Evolutionary conservation across 441 rosid species (phyloP).

Genomic region (Sinapis alba): DNA sequence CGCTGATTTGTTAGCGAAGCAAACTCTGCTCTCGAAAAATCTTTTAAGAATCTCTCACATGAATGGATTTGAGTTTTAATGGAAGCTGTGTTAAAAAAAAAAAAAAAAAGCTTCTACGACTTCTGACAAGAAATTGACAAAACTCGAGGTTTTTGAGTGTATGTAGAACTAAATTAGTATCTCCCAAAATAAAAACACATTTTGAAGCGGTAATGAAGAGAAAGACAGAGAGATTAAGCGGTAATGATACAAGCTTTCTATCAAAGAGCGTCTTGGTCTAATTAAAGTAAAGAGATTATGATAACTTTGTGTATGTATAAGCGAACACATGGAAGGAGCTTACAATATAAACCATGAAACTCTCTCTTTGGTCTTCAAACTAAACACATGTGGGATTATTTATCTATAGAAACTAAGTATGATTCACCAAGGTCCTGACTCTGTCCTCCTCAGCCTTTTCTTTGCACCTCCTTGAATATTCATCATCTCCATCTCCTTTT

Average conservation of each 20-base stretch:
- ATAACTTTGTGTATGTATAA: conserved; percentile 20
- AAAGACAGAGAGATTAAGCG: neutral
- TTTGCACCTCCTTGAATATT: conserved; percentile 55
- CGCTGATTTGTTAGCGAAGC: too few relatives aligned
- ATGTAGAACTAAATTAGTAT: too few relatives aligned
- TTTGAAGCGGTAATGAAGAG: neutral
- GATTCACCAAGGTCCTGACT: conserved; percentile 90
- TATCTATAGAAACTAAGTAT: conserved; percentile 33
- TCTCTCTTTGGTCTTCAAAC: conserved; percentile 21
- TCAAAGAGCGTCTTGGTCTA: neutral
- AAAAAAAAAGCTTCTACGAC: too few relatives aligned
- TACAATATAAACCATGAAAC: conserved; percentile 27
- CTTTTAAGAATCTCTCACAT: too few relatives aligned
- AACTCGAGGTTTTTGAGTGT: too few relatives aligned
- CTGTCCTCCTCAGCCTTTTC: conserved; percentile 76
- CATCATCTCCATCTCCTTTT: conserved; percentile 69
- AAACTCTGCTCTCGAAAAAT: too few relatives aligned
- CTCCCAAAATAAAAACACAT: too few relatives aligned
- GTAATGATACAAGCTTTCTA: neutral
- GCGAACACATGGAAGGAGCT: conserved; percentile 17
- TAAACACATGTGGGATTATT: conserved; percentile 18
- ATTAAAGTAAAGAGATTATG: conserved; percentile 9
- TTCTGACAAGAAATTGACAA: neutral
- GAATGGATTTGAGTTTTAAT: too few relatives aligned
- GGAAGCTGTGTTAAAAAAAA: too few relatives aligned